Evolutionary conservation across 2,329 filamentous ascomycete genomes (phyloP).

Genomic region (Ceratocystis variospora): DNA sequence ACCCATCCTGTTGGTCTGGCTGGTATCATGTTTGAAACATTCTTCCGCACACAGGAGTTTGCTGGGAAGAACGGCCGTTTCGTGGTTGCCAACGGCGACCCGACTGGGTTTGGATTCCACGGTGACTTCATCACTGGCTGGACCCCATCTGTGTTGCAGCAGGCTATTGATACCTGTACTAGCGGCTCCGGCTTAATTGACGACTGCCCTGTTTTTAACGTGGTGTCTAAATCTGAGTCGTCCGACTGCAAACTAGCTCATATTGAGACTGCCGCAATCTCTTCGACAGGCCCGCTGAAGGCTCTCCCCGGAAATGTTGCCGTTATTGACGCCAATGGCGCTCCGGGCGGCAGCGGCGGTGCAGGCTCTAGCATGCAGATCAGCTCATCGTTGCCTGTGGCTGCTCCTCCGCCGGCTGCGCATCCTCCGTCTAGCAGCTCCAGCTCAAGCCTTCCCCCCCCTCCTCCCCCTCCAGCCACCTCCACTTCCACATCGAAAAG

Average conservation of each 20-base stretch:
- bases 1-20: constrained; percentile 55
- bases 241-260: constrained; percentile 48
- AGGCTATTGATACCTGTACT: constrained; percentile 63
- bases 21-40: constrained; percentile 72
- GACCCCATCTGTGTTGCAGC: constrained; percentile 53
- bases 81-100: constrained; percentile 64
- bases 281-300: constrained; percentile 39
- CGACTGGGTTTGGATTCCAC: constrained; percentile 61
- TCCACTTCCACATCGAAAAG: not conserved
- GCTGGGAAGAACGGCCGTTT: constrained; percentile 51
- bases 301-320: constrained; percentile 52
- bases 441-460: constrained; percentile 7
- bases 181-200: constrained; percentile 51
- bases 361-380: not conserved
- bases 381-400: not conserved
- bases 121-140: constrained; percentile 73
- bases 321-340: constrained; percentile 28
- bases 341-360: not conserved
- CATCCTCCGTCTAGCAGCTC: not conserved
- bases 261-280: constrained; percentile 35
- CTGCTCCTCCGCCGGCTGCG: not conserved
- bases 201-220: constrained; percentile 62
- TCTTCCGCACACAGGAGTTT: constrained; percentile 62
- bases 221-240: constrained; percentile 47
- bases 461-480: constrained; percentile 10